Conservation (phyloP, 2,329 filamentous ascomycete species). For the Diaporthe ampelina region DNA sequence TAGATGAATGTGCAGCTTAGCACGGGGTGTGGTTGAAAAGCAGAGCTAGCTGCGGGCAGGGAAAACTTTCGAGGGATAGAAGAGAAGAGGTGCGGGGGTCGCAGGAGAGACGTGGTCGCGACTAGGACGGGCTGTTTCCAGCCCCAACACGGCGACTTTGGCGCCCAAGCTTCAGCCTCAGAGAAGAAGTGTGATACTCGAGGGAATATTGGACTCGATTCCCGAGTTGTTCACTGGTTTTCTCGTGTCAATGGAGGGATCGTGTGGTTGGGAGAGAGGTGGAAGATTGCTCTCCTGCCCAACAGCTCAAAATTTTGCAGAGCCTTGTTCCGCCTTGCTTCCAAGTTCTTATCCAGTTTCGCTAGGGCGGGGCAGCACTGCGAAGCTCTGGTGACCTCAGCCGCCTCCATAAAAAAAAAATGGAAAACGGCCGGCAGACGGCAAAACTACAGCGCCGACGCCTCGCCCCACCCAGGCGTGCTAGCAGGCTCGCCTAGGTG, state of each 20-base stretch:
- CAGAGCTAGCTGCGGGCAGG: constrained; percentile 77
- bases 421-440: not conserved
- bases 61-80: constrained; percentile 65
- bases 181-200: constrained; percentile 13
- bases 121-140: constrained; percentile 56
- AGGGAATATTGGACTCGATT: constrained; percentile 18
- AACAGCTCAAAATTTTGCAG: constrained; percentile 40
- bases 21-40: constrained; percentile 67
- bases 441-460: constrained; percentile 28
- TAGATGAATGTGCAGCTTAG: constrained; percentile 63
- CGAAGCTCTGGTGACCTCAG: constrained; percentile 14
- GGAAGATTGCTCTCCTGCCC: constrained; percentile 23
- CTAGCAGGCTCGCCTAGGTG: not conserved
- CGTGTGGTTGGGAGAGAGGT: constrained; percentile 24
- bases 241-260: constrained; percentile 22
- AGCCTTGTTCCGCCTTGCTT: constrained; percentile 29
- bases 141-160: constrained; percentile 49
- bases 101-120: constrained; percentile 60
- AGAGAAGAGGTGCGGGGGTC: constrained; percentile 62
- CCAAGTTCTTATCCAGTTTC: constrained; percentile 26
- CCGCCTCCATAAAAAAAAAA: not conserved
- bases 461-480: not conserved
- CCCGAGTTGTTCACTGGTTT: constrained; percentile 12
- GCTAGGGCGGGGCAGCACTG: constrained; percentile 10
- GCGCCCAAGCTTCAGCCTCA: constrained; percentile 25